A percentile compares a stretch with the other conserved stretches of the same genome.
These are phyloP conservation scores for Ceratocystis smalleyi DNA, from an alignment of 2,329 filamentous ascomycete genomes.

Conservation along the genomic window DNA sequence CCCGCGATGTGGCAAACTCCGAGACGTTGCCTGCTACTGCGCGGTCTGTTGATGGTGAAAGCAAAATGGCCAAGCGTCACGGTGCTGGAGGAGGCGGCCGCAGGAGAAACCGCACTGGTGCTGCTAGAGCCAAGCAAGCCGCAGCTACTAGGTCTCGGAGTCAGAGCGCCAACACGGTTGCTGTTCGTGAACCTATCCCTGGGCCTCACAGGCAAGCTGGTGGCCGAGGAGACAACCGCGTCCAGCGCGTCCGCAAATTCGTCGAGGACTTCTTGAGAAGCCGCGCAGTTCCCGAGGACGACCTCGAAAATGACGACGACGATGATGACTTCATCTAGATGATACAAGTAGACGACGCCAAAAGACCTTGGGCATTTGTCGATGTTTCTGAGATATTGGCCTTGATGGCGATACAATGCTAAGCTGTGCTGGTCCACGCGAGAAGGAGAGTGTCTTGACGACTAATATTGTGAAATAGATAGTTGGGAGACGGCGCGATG, in stretches of 20 bases:
- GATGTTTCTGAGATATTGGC: neutral
- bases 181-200: neutral
- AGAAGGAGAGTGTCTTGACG: neutral
- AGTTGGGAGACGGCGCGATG: neutral
- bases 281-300: slow-evolving; percentile 10
- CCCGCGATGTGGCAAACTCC: neutral
- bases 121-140: neutral
- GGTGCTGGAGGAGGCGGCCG: neutral
- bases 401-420: neutral
- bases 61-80: neutral
- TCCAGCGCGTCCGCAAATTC: slow-evolving; percentile 11
- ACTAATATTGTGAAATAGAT: neutral
- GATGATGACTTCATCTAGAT: slow-evolving; percentile 3
- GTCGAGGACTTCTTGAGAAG: slow-evolving; percentile 11
- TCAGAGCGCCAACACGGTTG: neutral
- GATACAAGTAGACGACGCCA: neutral
- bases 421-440: neutral
- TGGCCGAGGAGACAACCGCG: slow-evolving; percentile 3
- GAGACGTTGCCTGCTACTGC: neutral
- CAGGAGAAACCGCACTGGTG: neutral
- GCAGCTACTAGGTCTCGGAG: neutral
- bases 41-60: neutral
- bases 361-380: no score
- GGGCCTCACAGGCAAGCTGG: neutral
- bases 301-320: slow-evolving; percentile 11